A percentile compares a stretch with the other conserved stretches of the same genome.
phyloP scores from a whole-genome alignment of 495 filamentous ascomycete species.

The Aspergillus nidulans region DNA sequence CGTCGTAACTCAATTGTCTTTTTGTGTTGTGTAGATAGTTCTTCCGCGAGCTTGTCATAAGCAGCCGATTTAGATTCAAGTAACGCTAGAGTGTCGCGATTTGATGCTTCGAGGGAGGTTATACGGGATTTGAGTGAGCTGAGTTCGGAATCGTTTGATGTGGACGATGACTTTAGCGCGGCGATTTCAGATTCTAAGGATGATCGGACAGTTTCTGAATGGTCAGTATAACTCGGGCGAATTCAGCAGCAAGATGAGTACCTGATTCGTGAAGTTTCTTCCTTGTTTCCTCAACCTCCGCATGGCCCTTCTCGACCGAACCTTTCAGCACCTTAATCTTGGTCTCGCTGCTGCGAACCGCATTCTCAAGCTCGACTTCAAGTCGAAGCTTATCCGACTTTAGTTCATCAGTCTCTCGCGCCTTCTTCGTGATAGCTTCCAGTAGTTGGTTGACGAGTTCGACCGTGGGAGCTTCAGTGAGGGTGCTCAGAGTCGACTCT shows the following conservation, averaged over 20 bases:
- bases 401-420: constrained; percentile 72
- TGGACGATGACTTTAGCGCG: constrained; percentile 68
- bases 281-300: constrained; percentile 72
- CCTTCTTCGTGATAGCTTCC: constrained; percentile 62
- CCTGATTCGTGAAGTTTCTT: constrained; percentile 78
- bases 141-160: constrained; percentile 70
- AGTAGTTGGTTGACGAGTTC: constrained; percentile 72
- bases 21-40: constrained; percentile 81
- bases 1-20: constrained; percentile 79
- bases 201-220: constrained; percentile 57
- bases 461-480: constrained; percentile 67
- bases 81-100: constrained; percentile 79
- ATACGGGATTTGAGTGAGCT: constrained; percentile 74
- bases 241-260: constrained; percentile 30
- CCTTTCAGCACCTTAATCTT: constrained; percentile 74
- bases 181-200: constrained; percentile 78
- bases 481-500: constrained; percentile 57
- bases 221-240: constrained; percentile 17
- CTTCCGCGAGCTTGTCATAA: constrained; percentile 80
- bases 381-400: constrained; percentile 77
- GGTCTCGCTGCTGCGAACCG: constrained; percentile 72
- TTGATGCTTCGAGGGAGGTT: constrained; percentile 79
- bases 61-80: constrained; percentile 84
- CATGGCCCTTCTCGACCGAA: constrained; percentile 73
- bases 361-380: constrained; percentile 90